A percentile compares a stretch with the other conserved stretches of the same genome.
Conservation (phyloP, 176 grass and related monocot genomes). For the Avena eriantha region DNA sequence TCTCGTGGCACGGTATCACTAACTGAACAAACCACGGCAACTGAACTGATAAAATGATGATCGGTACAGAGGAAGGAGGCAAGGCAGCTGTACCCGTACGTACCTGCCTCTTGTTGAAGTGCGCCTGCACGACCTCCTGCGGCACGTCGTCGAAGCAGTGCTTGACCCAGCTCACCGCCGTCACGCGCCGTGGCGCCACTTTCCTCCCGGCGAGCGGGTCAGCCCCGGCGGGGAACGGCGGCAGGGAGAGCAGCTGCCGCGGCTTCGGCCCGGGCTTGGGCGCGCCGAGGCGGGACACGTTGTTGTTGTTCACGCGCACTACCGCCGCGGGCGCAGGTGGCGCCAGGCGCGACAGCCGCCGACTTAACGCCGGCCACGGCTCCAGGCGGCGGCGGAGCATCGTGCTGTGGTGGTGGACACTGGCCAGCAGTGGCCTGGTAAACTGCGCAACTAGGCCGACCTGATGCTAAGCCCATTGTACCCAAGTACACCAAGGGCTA, state of each 20-base stretch:
- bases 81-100: background rate
- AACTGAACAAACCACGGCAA: background rate
- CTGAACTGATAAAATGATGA: no score
- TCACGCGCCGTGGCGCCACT: conserved; percentile 44
- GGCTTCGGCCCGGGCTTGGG: conserved; percentile 75
- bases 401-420: background rate
- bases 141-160: conserved; percentile 75
- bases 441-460: background rate
- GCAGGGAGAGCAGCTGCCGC: conserved; percentile 79
- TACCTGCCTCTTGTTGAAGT: conserved; percentile 75
- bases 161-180: conserved; percentile 82
- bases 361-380: conserved; percentile 25
- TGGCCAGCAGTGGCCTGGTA: background rate
- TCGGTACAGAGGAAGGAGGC: background rate
- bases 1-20: background rate
- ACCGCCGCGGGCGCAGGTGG: conserved; percentile 53
- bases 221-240: conserved; percentile 56
- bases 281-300: conserved; percentile 62
- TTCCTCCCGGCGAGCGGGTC: conserved; percentile 73
- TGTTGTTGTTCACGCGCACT: conserved; percentile 62
- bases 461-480: background rate
- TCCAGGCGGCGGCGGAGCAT: conserved; percentile 44
- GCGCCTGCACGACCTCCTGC: conserved; percentile 67
- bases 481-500: background rate
- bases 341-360: conserved; percentile 50